These are phyloP conservation scores for Asterionellopsis glacialis DNA, from an alignment of 108 stramenopile species.

Conservation along the genomic window DNA sequence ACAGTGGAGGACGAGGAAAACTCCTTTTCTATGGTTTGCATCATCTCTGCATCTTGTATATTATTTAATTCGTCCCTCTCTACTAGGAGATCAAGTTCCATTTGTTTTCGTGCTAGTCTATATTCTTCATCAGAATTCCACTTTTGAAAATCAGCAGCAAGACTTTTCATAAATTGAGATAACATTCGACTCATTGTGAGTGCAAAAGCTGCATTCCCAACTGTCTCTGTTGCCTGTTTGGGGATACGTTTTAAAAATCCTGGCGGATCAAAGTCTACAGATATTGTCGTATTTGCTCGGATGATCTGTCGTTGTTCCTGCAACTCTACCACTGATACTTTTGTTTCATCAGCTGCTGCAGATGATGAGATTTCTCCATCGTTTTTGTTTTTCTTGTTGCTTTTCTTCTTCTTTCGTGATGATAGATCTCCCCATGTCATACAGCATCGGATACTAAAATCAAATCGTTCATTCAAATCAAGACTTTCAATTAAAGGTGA, in stretches of 20 bases:
- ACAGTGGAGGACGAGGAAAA: no score
- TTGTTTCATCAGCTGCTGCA: no score
- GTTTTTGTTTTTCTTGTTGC: not conserved
- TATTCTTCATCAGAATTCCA: not conserved
- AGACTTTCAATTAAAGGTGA: constrained; percentile 4
- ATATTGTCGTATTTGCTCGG: no score
- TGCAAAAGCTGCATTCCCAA: not conserved
- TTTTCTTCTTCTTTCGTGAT: not conserved
- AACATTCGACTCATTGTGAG: not conserved
- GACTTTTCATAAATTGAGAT: constrained; percentile 1
- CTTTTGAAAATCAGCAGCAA: constrained; percentile 3
- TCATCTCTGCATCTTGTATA: no score
- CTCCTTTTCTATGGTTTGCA: no score
- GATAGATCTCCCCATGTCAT: constrained; percentile 7
- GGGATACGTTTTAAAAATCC: no score
- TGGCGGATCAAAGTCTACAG: no score
- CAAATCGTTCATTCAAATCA: constrained; percentile 7
- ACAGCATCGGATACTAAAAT: constrained; percentile 1
- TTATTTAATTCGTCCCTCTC: no score
- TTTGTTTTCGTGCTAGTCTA: constrained; percentile 1
- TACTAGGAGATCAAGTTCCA: not conserved
- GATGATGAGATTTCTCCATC: no score
- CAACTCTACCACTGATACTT: no score
- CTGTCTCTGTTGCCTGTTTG: no score
- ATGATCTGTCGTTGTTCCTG: not conserved